phyloP scores from a whole-genome alignment of 2,329 filamentous ascomycete genomes.

The Colletotrichum destructivum region DNA sequence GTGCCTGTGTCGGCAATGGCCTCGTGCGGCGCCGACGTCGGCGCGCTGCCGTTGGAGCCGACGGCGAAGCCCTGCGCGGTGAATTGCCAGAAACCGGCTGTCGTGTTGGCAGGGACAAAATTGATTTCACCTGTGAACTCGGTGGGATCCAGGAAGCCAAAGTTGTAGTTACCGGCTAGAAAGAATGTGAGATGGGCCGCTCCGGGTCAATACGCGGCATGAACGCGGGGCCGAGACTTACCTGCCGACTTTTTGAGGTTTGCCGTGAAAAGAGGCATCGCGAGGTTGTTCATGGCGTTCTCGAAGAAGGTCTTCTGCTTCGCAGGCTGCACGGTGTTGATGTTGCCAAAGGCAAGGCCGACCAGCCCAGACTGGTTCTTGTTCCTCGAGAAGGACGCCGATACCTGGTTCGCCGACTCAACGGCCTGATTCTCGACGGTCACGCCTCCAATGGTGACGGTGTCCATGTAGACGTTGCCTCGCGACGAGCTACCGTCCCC shows the following conservation, averaged over 20 bases:
- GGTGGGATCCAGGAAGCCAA: slow-evolving; percentile 66
- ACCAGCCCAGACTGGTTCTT: slow-evolving; percentile 59
- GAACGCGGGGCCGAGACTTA: slow-evolving; percentile 35
- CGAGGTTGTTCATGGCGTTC: slow-evolving; percentile 50
- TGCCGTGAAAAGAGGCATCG: slow-evolving; percentile 51
- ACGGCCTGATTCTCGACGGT: slow-evolving; percentile 59
- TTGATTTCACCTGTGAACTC: slow-evolving; percentile 72
- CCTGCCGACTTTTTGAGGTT: slow-evolving; percentile 54
- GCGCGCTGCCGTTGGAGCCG: slow-evolving; percentile 52
- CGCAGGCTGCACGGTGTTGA: slow-evolving; percentile 59
- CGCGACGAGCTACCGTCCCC: slow-evolving; percentile 59
- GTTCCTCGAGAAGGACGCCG: slow-evolving; percentile 55
- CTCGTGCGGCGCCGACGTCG: slow-evolving; percentile 44
- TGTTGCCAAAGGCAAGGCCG: slow-evolving; percentile 59
- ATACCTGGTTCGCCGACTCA: slow-evolving; percentile 59
- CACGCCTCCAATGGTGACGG: slow-evolving; percentile 59
- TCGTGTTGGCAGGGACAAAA: slow-evolving; percentile 69
- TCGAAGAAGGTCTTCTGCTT: slow-evolving; percentile 61
- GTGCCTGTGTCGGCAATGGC: slow-evolving; percentile 81
- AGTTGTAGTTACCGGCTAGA: slow-evolving; percentile 54
- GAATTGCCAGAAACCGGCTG: slow-evolving; percentile 76
- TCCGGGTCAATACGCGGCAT: background rate
- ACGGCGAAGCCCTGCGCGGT: slow-evolving; percentile 68
- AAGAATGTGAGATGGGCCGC: background rate
- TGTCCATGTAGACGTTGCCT: slow-evolving; percentile 61